Conservation (phyloP, 768 basidiomycete species). For the Mycena galopus region DNA sequence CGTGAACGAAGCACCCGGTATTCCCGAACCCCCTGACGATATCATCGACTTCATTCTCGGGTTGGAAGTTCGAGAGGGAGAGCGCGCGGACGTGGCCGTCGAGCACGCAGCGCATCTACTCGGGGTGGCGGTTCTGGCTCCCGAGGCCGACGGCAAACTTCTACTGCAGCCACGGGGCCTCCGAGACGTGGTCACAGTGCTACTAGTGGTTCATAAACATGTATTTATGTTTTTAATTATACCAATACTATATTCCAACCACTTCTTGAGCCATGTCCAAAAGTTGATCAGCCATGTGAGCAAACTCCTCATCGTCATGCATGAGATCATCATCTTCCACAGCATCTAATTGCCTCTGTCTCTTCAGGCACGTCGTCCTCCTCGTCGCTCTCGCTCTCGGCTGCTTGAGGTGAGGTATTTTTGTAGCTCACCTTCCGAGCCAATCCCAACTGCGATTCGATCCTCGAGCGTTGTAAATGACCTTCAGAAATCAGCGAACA, state of each 20-base stretch:
- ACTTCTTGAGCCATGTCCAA: constrained; percentile 6
- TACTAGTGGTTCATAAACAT: not conserved
- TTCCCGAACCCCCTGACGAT: not conserved
- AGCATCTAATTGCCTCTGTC: not conserved
- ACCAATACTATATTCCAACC: not conserved
- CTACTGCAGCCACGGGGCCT: not conserved
- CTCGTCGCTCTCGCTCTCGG: not conserved
- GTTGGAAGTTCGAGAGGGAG: not conserved
- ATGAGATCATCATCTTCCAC: constrained; percentile 25
- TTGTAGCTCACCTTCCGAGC: constrained; percentile 20
- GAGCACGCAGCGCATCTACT: too few species aligned
- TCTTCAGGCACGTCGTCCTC: not conserved
- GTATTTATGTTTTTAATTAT: not conserved
- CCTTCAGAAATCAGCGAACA: too few species aligned
- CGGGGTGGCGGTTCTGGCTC: too few species aligned
- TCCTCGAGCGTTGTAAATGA: too few species aligned
- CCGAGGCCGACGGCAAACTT: not conserved
- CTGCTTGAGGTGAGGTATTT: not conserved
- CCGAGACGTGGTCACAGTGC: not conserved
- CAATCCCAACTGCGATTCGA: too few species aligned
- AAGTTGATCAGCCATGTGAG: constrained; percentile 2
- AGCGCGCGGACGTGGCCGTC: not conserved
- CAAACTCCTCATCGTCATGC: constrained; percentile 31
- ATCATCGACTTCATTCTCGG: not conserved
- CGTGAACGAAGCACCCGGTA: not conserved